Conservation (phyloP, 2,329 filamentous ascomycete genomes). For the Aspergillus thermomutatus region DNA sequence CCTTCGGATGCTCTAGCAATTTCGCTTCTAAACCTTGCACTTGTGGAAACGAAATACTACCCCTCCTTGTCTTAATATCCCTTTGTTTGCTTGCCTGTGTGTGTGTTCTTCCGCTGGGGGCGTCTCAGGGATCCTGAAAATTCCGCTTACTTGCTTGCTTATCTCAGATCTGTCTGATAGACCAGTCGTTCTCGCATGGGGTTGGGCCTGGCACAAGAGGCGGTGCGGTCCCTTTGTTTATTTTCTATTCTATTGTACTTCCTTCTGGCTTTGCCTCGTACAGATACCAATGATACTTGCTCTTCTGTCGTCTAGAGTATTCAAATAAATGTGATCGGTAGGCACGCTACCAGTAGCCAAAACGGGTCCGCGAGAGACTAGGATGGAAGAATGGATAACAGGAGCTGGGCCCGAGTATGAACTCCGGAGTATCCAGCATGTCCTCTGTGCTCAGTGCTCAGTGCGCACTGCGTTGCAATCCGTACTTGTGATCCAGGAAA, state of each 20-base stretch:
- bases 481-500: neutral
- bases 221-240: neutral
- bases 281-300: neutral
- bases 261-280: neutral
- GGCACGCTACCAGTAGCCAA: neutral
- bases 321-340: neutral
- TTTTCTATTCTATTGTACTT: neutral
- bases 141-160: neutral
- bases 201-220: constrained; percentile 2
- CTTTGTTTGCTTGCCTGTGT: neutral
- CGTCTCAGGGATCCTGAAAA: neutral
- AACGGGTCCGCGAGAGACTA: too few relatives aligned
- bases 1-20: neutral
- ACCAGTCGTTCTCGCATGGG: neutral
- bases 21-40: neutral
- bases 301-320: neutral
- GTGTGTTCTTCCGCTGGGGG: neutral
- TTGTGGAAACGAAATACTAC: neutral
- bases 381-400: neutral
- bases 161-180: neutral
- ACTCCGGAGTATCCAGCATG: neutral
- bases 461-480: neutral
- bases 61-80: neutral
- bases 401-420: neutral
- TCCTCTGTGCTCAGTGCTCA: neutral